Base-by-base conservation (phyloP, 768 basidiomycete genomes). In the Mycena pura region DNA sequence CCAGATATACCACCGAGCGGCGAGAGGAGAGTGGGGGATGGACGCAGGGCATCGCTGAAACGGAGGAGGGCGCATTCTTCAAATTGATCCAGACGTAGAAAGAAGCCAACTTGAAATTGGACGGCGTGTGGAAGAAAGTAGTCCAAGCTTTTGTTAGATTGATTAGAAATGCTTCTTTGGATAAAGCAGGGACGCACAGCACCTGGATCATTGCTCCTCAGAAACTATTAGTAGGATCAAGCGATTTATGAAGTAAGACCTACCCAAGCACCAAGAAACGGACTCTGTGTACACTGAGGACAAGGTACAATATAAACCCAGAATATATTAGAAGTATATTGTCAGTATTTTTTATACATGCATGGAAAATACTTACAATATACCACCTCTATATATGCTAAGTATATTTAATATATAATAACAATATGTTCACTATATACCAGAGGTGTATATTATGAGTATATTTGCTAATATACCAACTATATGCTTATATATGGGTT, bases 51-150 rank as follows among this genome's bases (percentile, higher is more conserved):
- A 44, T 60, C 54, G 0, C 59, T 53, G 19, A 52, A 51, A 8
- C 38, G 53, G 10, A 62, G 55, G 4, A 61, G 41, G 1, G 52
- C 46, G 15, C 40, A 3, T 6, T 59, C 51, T 14, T 31, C 10
- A 22, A 65, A 65, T 5, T 43, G 58, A 1, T n/a, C 19, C 3
- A 44, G 51, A 31, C 61, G 34, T 8, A 64, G 53, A 22, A 64
- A 64, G 19, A 64, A 64, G 2, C 58, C 63, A 43, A 59, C 51
- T 15, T 60, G 58, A 43, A 59, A 57, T 15, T 60, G 58, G 15
- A 39, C 25, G 2, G 63, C 51, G n/a, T 65, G 63, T 1, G 59
- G 63, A 14, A 65, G 34, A n/a, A 65, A 65, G 17, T 25, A 17
- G 5, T 50, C 29, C 8, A 65, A 21, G 4, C 63, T 64, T 10